Evolutionary conservation across 202 grass and related monocot genomes (phyloP).

Genomic region (Dendrocalamus latiflorus): DNA sequence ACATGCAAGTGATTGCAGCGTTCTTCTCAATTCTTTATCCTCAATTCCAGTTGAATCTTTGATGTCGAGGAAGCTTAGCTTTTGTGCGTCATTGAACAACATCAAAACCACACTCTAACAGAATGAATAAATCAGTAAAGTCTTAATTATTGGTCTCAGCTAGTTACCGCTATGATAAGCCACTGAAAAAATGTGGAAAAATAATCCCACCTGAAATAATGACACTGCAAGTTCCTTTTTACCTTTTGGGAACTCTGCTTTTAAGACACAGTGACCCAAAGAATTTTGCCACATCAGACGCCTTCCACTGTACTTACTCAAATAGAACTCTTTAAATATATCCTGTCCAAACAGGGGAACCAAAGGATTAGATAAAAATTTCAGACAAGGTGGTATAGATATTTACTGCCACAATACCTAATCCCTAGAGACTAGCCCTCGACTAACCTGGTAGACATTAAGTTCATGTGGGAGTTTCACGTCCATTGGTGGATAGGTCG

Average conservation of each 20-base stretch:
- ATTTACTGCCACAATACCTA: not conserved
- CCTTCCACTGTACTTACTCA: constrained; percentile 98
- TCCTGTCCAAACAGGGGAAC: constrained; percentile 39
- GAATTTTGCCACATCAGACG: constrained; percentile 99
- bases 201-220: constrained; percentile 78
- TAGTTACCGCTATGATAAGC: constrained; percentile 1
- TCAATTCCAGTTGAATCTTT: constrained; percentile 92
- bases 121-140: constrained; percentile 7
- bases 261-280: constrained; percentile 94
- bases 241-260: constrained; percentile 94
- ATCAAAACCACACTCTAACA: constrained; percentile 84
- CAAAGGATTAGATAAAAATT: not conserved
- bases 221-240: constrained; percentile 98
- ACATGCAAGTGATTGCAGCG: constrained; percentile 96
- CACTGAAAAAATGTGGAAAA: not conserved
- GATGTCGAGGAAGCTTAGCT: constrained; percentile 85
- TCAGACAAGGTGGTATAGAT: not conserved
- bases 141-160: not conserved
- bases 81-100: constrained; percentile 96
- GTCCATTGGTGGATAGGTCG: constrained; percentile 98
- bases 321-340: constrained; percentile 99
- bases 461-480: constrained; percentile 94
- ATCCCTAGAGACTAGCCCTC: not conserved
- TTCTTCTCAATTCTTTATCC: constrained; percentile 99
- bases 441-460: constrained; percentile 95